A percentile compares a stretch with the other conserved stretches of the same genome.
Conservation (phyloP, 441 rosid species). For the Theobroma grandiflorum region DNA sequence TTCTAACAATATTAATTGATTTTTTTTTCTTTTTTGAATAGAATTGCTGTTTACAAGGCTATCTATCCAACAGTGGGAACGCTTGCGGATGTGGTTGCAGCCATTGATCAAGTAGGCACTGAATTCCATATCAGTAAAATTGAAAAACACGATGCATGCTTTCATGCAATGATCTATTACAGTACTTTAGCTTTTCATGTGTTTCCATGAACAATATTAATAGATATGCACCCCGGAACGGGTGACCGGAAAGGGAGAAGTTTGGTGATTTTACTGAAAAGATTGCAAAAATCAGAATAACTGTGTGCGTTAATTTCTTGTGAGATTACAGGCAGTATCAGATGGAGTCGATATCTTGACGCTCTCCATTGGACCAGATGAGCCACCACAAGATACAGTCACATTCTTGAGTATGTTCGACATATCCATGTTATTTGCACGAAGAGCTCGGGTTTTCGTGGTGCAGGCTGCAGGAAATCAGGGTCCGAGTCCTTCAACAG, state of each 20-base stretch:
- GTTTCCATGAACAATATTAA: background rate
- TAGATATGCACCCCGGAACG: background rate
- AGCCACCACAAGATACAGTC: conserved; percentile 57
- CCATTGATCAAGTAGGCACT: conserved; percentile 67
- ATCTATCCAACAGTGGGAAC: conserved; percentile 65
- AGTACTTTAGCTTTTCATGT: background rate
- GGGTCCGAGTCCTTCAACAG: conserved; percentile 65
- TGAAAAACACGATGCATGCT: background rate
- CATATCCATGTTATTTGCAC: conserved; percentile 53
- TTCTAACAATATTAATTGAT: background rate
- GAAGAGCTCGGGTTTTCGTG: conserved; percentile 70
- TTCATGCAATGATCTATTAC: background rate
- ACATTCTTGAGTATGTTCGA: conserved; percentile 64
- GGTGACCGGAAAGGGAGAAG: too few species aligned
- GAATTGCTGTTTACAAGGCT: conserved; percentile 74
- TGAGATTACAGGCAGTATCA: conserved; percentile 48
- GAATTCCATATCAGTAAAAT: background rate
- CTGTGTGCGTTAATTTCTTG: background rate
- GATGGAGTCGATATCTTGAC: conserved; percentile 70
- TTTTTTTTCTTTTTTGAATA: conserved; percentile 20
- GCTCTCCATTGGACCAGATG: conserved; percentile 60
- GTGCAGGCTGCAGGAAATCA: conserved; percentile 73
- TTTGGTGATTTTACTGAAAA: background rate
- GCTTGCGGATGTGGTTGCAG: conserved; percentile 69
- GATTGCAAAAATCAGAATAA: background rate